Base-by-base conservation (phyloP, 345 rosid species). In the Bruguiera parviflora region DNA sequence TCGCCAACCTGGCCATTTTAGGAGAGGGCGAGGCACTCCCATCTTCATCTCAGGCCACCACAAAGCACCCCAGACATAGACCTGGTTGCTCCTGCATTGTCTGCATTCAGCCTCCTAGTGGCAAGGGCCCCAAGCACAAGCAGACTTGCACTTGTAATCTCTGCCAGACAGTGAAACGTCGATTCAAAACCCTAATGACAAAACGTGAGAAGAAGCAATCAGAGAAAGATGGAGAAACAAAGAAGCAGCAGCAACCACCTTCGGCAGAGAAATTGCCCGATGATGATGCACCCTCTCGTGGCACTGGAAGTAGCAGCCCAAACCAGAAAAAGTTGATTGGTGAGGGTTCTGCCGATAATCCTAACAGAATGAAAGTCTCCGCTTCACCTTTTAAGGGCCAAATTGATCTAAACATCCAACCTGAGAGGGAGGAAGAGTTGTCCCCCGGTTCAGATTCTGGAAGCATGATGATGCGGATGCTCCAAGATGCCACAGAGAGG, bases 91-190 rank as follows among this genome's bases (percentile, higher is more conserved):
- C 89, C 10, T 95, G 99, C 82, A 95, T 92, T 58, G 91, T 95
- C 53, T 95, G 98, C 82, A 84, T 91, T 71, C 99, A 91, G 71
- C 93, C 96, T 19, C 97, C 99, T 37, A 92, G 99, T 68, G 97
- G 98, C 63, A 77, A 74, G 73, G 95, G 93, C 60, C 93, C 93
- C 43, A 95, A 88, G 75, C 97, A 95, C 83, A 84, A 88, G 76
- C 90, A 67, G 73, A 49, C 87, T 43, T 95, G 99, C 76, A 84
- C 84, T 9, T 95, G 97, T 71, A 85, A 76, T 35, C 92, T 95
- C 64, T 95, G 97, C 78, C 77, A 61, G 59, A 85, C 84, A 1
- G 93, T 84, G 51, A 84, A 88, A 80, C 89, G 99, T 63, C 99
- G 99, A 61, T 86, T 81, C 77, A 83, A 66, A 46, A 86, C 99